A percentile compares a stretch with the other conserved stretches of the same genome.
Evolutionary conservation across 2,329 filamentous ascomycete genomes (phyloP).

Genomic region (Aspergillus pseudoterreus): DNA sequence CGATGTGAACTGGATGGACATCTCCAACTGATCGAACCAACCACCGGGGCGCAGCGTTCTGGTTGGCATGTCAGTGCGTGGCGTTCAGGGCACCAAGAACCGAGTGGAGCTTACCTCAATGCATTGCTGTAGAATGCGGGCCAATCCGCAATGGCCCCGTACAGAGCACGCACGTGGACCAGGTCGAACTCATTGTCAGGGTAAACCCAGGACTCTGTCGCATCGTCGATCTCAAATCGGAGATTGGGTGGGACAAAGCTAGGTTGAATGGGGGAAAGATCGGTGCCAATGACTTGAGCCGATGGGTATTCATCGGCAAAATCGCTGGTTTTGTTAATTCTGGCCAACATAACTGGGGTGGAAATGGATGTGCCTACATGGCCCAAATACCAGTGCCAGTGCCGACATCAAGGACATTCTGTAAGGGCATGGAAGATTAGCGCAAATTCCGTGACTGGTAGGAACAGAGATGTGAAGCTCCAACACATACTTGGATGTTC

Average conservation of each 20-base stretch:
- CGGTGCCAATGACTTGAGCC: conserved; percentile 57
- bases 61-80: not conserved
- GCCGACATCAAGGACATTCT: conserved; percentile 22
- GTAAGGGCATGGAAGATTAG: not conserved
- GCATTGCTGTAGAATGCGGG: conserved; percentile 19
- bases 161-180: conserved; percentile 43
- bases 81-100: not conserved
- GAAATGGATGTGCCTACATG: conserved; percentile 12
- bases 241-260: conserved; percentile 63
- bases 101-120: conserved; percentile 9
- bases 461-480: too few species aligned
- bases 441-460: too few species aligned
- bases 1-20: conserved; percentile 22
- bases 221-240: conserved; percentile 66
- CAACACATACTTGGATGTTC: conserved; percentile 12
- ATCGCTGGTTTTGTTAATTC: conserved; percentile 17
- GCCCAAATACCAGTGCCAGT: conserved; percentile 22
- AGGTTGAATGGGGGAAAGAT: conserved; percentile 63
- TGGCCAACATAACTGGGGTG: not conserved
- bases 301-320: conserved; percentile 43
- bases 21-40: conserved; percentile 24
- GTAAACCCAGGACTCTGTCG: conserved; percentile 54
- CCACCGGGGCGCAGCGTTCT: conserved; percentile 23
- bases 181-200: conserved; percentile 48
- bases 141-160: conserved; percentile 21